A percentile compares a stretch with the other conserved stretches of the same genome.
These are phyloP conservation scores for Lactarius evosmus DNA, from an alignment of 768 basidiomycete species.

Conservation along the genomic window DNA sequence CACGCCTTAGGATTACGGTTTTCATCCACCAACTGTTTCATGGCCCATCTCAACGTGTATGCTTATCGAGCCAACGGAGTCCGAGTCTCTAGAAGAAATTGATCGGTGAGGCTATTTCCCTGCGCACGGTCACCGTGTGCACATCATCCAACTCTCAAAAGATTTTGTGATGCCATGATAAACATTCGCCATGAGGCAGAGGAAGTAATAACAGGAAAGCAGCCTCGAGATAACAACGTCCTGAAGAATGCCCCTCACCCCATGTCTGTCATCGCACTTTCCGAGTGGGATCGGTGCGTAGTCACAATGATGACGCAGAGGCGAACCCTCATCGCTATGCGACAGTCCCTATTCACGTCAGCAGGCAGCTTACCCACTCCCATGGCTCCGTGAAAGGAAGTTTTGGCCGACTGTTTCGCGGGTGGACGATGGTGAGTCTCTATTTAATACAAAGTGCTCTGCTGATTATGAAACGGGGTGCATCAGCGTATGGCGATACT, in stretches of 20 bases:
- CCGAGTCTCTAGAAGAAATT: conserved; percentile 89
- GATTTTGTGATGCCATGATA: conserved; percentile 99
- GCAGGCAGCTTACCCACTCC: conserved; percentile 85
- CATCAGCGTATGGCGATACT: conserved; percentile 83
- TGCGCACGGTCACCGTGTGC: not conserved
- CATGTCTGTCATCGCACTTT: conserved; percentile 62
- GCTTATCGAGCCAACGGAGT: conserved; percentile 98
- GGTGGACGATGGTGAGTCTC: conserved; percentile 84
- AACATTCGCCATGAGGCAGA: conserved; percentile 90
- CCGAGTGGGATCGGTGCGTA: conserved; percentile 83
- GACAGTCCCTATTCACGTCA: conserved; percentile 84
- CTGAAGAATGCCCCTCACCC: conserved; percentile 95
- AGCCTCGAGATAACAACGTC: conserved; percentile 88
- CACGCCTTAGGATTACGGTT: conserved; percentile 69
- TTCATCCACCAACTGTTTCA: conserved; percentile 96
- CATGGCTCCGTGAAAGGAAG: conserved; percentile 82
- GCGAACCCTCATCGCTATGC: conserved; percentile 17
- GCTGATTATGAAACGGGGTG: conserved; percentile 18
- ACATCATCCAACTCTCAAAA: conserved; percentile 31
- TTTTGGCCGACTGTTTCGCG: conserved; percentile 96
- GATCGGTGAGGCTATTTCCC: conserved; percentile 55
- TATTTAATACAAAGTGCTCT: not conserved
- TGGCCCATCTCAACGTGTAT: conserved; percentile 98
- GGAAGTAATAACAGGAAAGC: conserved; percentile 80
- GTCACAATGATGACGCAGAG: not conserved